A percentile compares a stretch with the other conserved stretches of the same genome.
Conservation (phyloP, 2,329 filamentous ascomycete genomes). For the Xylariaceae sp. region DNA sequence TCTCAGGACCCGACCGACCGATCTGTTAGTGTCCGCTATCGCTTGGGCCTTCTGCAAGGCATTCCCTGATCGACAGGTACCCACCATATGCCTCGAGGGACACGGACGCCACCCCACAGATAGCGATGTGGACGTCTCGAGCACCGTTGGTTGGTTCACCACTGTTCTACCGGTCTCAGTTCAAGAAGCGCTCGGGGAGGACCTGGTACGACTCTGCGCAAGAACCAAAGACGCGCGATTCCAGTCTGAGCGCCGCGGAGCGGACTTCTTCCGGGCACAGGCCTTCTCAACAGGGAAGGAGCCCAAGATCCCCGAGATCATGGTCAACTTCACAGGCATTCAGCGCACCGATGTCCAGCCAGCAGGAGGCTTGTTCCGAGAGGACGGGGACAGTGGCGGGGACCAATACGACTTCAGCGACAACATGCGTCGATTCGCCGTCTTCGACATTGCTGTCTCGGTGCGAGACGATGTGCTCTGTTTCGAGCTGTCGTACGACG, state of each 20-base stretch:
- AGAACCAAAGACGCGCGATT: neutral
- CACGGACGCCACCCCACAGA: conserved; percentile 1
- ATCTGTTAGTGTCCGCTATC: conserved; percentile 1
- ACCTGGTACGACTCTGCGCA: too few species aligned
- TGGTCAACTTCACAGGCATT: neutral
- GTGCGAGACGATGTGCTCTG: neutral
- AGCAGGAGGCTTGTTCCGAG: neutral
- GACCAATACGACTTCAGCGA: neutral
- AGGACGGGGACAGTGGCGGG: neutral
- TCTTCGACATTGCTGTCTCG: neutral
- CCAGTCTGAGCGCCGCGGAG: neutral
- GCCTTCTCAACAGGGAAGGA: too few species aligned
- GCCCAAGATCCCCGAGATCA: neutral
- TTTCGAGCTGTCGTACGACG: neutral
- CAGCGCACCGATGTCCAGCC: neutral
- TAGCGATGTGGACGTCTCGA: neutral
- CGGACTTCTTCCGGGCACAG: too few species aligned
- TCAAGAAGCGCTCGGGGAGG: neutral
- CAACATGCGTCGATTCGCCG: neutral
- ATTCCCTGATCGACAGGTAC: conserved; percentile 1
- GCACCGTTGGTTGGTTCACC: conserved; percentile 5
- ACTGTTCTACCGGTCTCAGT: neutral
- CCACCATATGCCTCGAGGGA: conserved; percentile 2
- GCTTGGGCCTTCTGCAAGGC: neutral
- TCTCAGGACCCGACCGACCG: conserved; percentile 1